A percentile compares a stretch with the other conserved stretches of the same genome.
Conservation (phyloP, 805 yeast species). For the Komagataella populi region DNA sequence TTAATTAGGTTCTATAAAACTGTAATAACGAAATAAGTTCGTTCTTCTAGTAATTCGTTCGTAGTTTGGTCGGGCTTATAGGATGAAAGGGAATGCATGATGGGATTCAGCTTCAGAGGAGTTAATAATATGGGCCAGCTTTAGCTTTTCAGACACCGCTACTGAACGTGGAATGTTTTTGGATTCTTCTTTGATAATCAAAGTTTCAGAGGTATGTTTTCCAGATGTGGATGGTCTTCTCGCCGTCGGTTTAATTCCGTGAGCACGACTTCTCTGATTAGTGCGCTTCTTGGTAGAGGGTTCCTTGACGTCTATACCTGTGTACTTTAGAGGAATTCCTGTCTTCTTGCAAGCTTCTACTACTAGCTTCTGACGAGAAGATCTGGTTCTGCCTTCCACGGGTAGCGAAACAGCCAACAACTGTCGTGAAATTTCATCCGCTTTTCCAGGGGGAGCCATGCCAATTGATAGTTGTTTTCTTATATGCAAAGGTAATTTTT, state of each 20-base stretch:
- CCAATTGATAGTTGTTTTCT: constrained; percentile 5
- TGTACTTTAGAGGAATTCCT: neutral
- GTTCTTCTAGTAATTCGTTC: neutral
- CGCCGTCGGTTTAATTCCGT: neutral
- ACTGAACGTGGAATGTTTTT: neutral
- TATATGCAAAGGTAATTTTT: neutral
- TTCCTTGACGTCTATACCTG: neutral
- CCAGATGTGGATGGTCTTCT: neutral
- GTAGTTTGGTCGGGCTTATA: neutral
- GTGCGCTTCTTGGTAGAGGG: neutral
- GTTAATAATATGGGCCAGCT: neutral
- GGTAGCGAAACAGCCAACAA: neutral
- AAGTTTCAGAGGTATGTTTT: neutral
- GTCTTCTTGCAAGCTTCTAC: neutral
- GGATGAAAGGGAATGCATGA: neutral
- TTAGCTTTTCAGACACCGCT: neutral
- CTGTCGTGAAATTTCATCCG: constrained; percentile 2
- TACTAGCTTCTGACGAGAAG: neutral
- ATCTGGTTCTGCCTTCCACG: neutral
- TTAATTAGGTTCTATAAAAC: neutral
- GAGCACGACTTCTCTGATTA: neutral
- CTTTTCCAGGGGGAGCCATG: constrained; percentile 9
- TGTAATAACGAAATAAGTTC: neutral
- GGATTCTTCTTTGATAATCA: neutral
- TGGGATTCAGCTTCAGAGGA: neutral